A percentile compares a stretch with the other conserved stretches of the same genome.
These are phyloP conservation scores for Mercurialis annua DNA, from an alignment of 345 rosid species.

Conservation along the genomic window DNA sequence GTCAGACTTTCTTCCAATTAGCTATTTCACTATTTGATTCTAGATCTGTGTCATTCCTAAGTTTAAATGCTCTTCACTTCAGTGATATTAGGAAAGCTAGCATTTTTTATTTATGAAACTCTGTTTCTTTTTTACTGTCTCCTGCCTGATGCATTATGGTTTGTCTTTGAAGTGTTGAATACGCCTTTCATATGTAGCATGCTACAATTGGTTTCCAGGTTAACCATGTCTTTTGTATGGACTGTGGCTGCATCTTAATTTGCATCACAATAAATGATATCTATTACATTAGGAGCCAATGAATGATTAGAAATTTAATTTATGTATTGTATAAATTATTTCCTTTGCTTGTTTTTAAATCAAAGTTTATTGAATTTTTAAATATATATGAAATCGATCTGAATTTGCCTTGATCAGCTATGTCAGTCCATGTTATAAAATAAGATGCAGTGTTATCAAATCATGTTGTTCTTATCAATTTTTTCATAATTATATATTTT, in stretches of 20 bases:
- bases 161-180: not conserved
- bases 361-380: no score
- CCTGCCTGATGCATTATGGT: not conserved
- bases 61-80: not conserved
- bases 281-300: not conserved
- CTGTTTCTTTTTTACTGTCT: not conserved
- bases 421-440: no score
- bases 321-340: no score
- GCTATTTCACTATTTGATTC: not conserved
- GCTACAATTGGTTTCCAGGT: not conserved
- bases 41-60: not conserved
- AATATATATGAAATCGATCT: no score
- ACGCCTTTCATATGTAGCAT: not conserved
- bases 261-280: not conserved
- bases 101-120: not conserved
- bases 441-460: no score
- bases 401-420: no score
- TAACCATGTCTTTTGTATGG: not conserved
- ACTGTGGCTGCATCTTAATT: not conserved
- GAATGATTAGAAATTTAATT: not conserved
- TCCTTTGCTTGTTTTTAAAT: no score
- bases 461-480: no score
- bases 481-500: no score
- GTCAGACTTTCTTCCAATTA: not conserved
- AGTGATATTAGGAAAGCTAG: not conserved